Evolutionary conservation across 2,329 filamentous ascomycete species (phyloP).

Genomic region (Incumbomyces delicatus): DNA sequence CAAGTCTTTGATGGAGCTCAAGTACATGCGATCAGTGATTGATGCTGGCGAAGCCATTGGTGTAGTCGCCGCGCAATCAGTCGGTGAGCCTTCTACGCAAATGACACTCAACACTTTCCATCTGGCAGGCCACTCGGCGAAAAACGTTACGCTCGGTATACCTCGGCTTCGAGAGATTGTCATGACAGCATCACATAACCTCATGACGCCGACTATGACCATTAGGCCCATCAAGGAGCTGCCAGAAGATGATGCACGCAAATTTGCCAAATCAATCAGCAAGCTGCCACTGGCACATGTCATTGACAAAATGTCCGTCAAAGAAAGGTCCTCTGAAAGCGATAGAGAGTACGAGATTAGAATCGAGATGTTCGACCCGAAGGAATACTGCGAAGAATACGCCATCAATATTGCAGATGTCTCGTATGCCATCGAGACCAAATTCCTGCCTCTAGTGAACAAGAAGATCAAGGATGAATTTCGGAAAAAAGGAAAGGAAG

Average conservation of each 20-base stretch:
- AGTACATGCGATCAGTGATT: constrained; percentile 84
- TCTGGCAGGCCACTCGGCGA: constrained; percentile 93
- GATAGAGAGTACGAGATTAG: constrained; percentile 79
- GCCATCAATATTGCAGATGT: constrained; percentile 73
- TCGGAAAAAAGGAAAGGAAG: constrained; percentile 61
- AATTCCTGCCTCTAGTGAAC: constrained; percentile 64
- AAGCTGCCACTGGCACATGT: constrained; percentile 75
- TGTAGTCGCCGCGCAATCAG: constrained; percentile 90
- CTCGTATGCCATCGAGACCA: constrained; percentile 65
- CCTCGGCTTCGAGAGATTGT: constrained; percentile 93
- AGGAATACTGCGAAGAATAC: constrained; percentile 78
- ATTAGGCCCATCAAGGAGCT: constrained; percentile 67
- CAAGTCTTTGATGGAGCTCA: constrained; percentile 75
- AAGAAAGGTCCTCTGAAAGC: constrained; percentile 64
- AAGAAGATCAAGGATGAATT: constrained; percentile 65
- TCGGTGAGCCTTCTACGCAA: constrained; percentile 94
- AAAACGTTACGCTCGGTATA: constrained; percentile 98
- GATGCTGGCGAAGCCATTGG: constrained; percentile 95
- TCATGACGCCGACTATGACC: constrained; percentile 86
- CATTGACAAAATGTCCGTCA: constrained; percentile 68
- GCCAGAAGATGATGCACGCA: constrained; percentile 56
- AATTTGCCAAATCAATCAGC: constrained; percentile 86
- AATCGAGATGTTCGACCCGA: constrained; percentile 71
- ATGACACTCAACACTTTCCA: constrained; percentile 99
- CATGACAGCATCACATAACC: constrained; percentile 87